phyloP scores from a whole-genome alignment of 202 grass and related monocot species.

The Cymbopogon flexuosus region DNA sequence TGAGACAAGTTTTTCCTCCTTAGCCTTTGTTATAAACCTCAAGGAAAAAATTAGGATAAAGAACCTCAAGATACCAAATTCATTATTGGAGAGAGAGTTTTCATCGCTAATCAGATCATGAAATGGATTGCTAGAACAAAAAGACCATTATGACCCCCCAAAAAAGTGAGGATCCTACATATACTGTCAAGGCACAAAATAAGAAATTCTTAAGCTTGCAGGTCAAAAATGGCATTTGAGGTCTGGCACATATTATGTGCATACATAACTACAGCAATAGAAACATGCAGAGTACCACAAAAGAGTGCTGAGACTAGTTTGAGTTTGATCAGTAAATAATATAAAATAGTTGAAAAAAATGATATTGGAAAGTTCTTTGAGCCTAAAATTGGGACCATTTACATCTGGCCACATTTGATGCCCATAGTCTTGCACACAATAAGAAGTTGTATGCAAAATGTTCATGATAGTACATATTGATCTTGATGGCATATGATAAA shows the following conservation, averaged over 20 bases:
- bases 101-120: background rate
- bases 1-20: background rate
- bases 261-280: background rate
- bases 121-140: background rate
- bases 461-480: background rate
- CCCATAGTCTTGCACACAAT: background rate
- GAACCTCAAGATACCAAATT: background rate
- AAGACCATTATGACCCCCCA: background rate
- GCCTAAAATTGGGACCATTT: background rate
- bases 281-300: background rate
- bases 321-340: background rate
- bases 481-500: background rate
- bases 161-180: background rate
- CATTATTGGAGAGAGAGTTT: background rate
- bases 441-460: background rate
- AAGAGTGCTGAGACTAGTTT: background rate
- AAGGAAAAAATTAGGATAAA: background rate
- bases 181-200: background rate
- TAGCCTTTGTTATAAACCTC: background rate
- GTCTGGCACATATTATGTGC: background rate
- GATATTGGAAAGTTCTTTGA: background rate
- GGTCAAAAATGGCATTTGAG: background rate
- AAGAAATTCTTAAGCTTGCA: constrained; percentile 13
- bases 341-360: background rate
- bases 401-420: background rate